Evolutionary conservation across 441 rosid species (phyloP).

Genomic region (Jatropha podagrica): DNA sequence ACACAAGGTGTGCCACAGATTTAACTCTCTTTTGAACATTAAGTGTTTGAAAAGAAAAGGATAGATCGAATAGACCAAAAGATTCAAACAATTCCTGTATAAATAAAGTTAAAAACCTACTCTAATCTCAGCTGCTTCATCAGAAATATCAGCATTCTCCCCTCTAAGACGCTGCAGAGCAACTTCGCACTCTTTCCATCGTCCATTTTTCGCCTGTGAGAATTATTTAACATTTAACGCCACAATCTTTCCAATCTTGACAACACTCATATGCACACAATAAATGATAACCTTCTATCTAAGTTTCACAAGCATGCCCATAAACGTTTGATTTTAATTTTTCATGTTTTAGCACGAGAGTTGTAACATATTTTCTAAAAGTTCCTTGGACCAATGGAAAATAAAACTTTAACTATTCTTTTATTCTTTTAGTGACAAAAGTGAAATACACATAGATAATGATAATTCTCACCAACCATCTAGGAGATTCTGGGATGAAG

Average conservation of each 20-base stretch:
- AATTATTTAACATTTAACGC: constrained; percentile 4
- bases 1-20: not conserved
- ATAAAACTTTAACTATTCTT: not conserved
- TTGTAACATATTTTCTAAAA: not conserved
- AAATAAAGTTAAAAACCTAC: constrained; percentile 34
- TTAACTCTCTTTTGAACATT: not conserved
- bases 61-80: not conserved
- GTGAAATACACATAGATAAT: not conserved
- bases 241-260: not conserved
- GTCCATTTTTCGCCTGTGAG: constrained; percentile 72
- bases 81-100: not conserved
- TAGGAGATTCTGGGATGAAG: constrained; percentile 90
- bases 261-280: not conserved
- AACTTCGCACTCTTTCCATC: constrained; percentile 65
- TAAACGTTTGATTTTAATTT: not conserved
- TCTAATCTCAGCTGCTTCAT: constrained; percentile 83
- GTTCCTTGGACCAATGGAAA: not conserved
- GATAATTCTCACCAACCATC: constrained; percentile 71
- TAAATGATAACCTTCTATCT: constrained; percentile 1
- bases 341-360: not conserved
- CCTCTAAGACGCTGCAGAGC: constrained; percentile 79
- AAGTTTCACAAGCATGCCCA: not conserved
- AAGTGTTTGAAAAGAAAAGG: not conserved
- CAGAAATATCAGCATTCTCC: constrained; percentile 61
- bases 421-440: not conserved